Percentiles rank a stretch among this genome's conserved stretches.
These are phyloP conservation scores for Aspergillus incahuasiensis DNA, from an alignment of 495 filamentous ascomycete species.

Conservation along the genomic window DNA sequence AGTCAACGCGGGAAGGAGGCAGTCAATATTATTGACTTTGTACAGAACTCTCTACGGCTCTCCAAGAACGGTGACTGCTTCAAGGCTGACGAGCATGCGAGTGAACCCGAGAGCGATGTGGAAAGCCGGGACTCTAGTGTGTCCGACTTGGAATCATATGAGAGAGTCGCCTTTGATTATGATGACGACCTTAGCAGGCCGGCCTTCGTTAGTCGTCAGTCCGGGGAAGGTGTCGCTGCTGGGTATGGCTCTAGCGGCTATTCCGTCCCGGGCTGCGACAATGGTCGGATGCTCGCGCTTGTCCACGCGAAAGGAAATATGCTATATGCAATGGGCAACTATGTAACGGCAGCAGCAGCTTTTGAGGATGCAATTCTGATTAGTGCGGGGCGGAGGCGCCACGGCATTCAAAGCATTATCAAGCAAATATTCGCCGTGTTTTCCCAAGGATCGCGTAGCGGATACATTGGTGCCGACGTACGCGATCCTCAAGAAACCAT, in stretches of 20 bases:
- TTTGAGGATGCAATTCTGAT: conserved; percentile 96
- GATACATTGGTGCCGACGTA: conserved; percentile 24
- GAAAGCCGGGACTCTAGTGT: conserved; percentile 47
- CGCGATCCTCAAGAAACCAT: conserved; percentile 53
- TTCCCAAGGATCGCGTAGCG: conserved; percentile 32
- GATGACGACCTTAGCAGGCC: conserved; percentile 42
- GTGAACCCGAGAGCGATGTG: conserved; percentile 52
- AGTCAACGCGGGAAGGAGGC: conserved; percentile 80
- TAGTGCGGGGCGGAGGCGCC: conserved; percentile 65
- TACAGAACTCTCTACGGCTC: conserved; percentile 70
- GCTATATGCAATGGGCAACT: conserved; percentile 88
- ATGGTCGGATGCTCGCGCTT: conserved; percentile 86
- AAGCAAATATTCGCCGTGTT: conserved; percentile 74
- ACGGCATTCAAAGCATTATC: conserved; percentile 76
- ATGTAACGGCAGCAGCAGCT: conserved; percentile 74
- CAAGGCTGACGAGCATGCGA: conserved; percentile 48
- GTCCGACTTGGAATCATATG: conserved; percentile 47
- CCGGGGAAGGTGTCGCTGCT: conserved; percentile 30
- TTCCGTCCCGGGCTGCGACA: conserved; percentile 79
- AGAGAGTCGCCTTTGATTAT: conserved; percentile 55
- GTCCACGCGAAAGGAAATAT: conserved; percentile 98
- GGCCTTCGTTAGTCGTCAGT: conserved; percentile 21
- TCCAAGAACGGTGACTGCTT: conserved; percentile 44
- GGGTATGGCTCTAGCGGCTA: conserved; percentile 84
- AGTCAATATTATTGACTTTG: conserved; percentile 81